Percentiles rank a stretch among this genome's conserved stretches.
Conservation (phyloP, 352 stramenopile species). For the Globisporangium irregulare region DNA sequence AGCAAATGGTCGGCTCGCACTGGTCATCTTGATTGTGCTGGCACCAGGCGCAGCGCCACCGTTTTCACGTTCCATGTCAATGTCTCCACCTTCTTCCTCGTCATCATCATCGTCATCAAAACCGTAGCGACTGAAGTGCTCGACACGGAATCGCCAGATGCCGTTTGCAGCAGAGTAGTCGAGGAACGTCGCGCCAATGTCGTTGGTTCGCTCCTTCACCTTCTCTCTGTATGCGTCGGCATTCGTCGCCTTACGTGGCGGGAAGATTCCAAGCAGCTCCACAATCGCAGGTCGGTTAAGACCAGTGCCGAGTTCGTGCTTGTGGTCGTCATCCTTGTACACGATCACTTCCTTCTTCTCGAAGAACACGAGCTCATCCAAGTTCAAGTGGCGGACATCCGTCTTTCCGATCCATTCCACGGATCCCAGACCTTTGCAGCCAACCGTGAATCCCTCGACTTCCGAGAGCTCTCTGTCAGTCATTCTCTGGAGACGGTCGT, state of each 20-base stretch:
- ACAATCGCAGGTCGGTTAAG: slow-evolving; percentile 80
- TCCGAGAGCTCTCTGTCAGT: slow-evolving; percentile 59
- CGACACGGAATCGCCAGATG: slow-evolving; percentile 83
- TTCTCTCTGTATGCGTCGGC: slow-evolving; percentile 69
- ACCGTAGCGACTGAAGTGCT: slow-evolving; percentile 85
- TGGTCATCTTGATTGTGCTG: slow-evolving; percentile 26
- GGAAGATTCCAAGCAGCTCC: slow-evolving; percentile 75
- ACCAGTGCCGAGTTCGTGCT: slow-evolving; percentile 67
- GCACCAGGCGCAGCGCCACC: slow-evolving; percentile 20
- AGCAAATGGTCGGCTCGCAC: slow-evolving; percentile 20
- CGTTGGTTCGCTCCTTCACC: slow-evolving; percentile 69
- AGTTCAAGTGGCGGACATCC: slow-evolving; percentile 72
- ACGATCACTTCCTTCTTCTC: slow-evolving; percentile 86
- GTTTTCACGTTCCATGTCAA: slow-evolving; percentile 29
- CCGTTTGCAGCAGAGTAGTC: slow-evolving; percentile 72
- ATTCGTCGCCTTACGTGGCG: slow-evolving; percentile 54
- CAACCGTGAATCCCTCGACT: slow-evolving; percentile 77
- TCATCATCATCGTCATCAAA: slow-evolving; percentile 75
- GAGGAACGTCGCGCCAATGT: slow-evolving; percentile 76
- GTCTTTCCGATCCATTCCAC: slow-evolving; percentile 82
- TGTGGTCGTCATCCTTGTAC: slow-evolving; percentile 81
- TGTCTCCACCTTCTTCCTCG: slow-evolving; percentile 32
- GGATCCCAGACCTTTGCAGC: slow-evolving; percentile 71
- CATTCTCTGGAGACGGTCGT: slow-evolving; percentile 69
- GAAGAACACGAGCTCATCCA: slow-evolving; percentile 79